Evolutionary conservation across 2,329 filamentous ascomycete species (phyloP).

Genomic region (Colletotrichum musicola): DNA sequence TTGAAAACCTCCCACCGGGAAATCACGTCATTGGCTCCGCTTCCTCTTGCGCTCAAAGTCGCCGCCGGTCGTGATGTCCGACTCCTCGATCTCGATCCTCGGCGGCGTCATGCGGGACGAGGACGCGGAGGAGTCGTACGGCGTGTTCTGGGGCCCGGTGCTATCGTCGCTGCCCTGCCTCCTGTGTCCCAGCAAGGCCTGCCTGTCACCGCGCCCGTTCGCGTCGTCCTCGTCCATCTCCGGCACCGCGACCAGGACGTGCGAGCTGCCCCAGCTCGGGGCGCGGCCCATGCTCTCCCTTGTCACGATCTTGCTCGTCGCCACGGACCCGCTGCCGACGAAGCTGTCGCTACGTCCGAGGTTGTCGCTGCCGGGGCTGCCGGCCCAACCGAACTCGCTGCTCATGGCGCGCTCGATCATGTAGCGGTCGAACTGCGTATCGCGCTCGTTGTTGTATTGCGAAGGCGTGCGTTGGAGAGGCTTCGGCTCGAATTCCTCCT

Average conservation of each 20-base stretch:
- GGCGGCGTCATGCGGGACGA: constrained; percentile 2
- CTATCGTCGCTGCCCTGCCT: constrained; percentile 28
- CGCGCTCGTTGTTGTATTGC: constrained; percentile 45
- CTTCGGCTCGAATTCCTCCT: not conserved
- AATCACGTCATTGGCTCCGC: constrained; percentile 20
- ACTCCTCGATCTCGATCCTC: constrained; percentile 40
- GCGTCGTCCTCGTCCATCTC: constrained; percentile 52
- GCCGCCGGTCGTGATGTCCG: constrained; percentile 42
- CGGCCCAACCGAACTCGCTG: constrained; percentile 50
- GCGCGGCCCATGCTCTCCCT: constrained; percentile 46
- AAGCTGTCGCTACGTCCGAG: constrained; percentile 45
- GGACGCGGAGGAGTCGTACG: not conserved
- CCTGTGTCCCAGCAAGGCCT: constrained; percentile 45
- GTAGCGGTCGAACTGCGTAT: constrained; percentile 46
- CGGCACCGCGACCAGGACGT: constrained; percentile 53
- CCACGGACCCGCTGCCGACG: constrained; percentile 42
- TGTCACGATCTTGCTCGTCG: constrained; percentile 29
- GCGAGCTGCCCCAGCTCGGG: constrained; percentile 53
- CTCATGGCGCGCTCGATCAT: constrained; percentile 49
- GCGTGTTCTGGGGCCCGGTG: constrained; percentile 2
- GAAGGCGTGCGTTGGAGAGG: constrained; percentile 18
- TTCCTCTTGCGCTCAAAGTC: constrained; percentile 48
- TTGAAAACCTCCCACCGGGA: not conserved
- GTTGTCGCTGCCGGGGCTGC: constrained; percentile 25
- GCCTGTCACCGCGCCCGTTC: constrained; percentile 43